Conservation (phyloP, 371 early-diverging fungal genomes). For the Mucor saturninus region DNA sequence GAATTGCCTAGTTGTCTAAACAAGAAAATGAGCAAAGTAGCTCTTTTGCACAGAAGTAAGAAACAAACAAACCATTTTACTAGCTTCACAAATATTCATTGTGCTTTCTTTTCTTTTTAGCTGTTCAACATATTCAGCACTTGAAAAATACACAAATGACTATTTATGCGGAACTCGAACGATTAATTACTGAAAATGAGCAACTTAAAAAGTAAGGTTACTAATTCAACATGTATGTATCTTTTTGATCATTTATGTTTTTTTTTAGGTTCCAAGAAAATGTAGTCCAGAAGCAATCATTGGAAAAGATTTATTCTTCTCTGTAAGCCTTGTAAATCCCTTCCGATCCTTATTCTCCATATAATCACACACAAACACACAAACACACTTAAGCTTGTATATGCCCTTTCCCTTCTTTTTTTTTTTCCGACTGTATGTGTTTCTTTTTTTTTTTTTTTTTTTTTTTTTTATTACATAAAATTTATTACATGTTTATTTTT, state of each 20-base stretch:
- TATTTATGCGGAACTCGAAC: conserved; percentile 48
- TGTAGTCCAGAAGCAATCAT: conserved; percentile 28
- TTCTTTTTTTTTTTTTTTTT: conserved; percentile 8
- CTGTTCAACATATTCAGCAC: conserved; percentile 57
- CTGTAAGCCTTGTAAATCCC: not conserved
- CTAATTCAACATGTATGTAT: not conserved
- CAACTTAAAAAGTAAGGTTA: conserved; percentile 50
- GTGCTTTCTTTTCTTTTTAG: conserved; percentile 17
- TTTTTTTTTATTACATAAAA: not conserved
- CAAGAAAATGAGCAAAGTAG: conserved; percentile 64
- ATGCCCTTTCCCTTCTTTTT: not conserved
- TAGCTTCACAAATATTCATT: not conserved
- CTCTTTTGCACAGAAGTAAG: conserved; percentile 55
- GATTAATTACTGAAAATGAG: conserved; percentile 49
- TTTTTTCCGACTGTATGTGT: not conserved
- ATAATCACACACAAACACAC: conserved; percentile 19
- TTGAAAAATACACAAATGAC: conserved; percentile 48
- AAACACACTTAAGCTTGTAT: conserved; percentile 5
- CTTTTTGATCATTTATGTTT: not conserved
- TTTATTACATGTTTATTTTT: not conserved
- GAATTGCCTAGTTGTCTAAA: conserved; percentile 58
- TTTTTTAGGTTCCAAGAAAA: conserved; percentile 29
- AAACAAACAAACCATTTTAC: not conserved
- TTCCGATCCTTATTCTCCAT: conserved; percentile 5
- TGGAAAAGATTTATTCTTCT: conserved; percentile 12